A percentile compares a stretch with the other conserved stretches of the same genome.
phyloP scores from a whole-genome alignment of 352 stramenopile genomes.

The Thalassiosira allenii region DNA sequence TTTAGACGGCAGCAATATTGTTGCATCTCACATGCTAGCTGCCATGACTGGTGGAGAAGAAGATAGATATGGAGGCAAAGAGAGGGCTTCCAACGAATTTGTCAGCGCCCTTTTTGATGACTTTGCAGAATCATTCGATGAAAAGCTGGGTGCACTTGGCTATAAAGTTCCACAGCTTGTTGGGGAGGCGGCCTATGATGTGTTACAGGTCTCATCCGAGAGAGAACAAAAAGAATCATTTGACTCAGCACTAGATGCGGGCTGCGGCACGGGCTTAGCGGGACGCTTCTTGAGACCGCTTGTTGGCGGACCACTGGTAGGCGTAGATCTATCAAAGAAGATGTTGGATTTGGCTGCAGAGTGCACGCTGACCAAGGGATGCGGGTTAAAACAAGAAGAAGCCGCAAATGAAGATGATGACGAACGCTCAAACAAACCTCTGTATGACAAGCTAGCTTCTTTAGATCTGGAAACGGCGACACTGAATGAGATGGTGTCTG shows the following conservation, averaged over 20 bases:
- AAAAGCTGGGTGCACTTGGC: conserved; percentile 68
- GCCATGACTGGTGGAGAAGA: conserved; percentile 31
- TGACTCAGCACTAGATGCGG: conserved; percentile 73
- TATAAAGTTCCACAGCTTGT: conserved; percentile 78
- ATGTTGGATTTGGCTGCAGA: conserved; percentile 77
- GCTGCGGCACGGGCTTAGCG: conserved; percentile 79
- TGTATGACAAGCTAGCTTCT: conserved; percentile 71
- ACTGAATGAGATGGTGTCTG: conserved; percentile 44
- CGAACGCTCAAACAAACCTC: conserved; percentile 28
- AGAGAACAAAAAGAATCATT: conserved; percentile 27
- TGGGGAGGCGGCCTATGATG: conserved; percentile 47
- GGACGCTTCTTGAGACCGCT: conserved; percentile 69
- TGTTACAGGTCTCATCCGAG: too few relatives aligned
- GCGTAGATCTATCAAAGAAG: conserved; percentile 77
- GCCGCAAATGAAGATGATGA: conserved; percentile 28
- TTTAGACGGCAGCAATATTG: conserved; percentile 51
- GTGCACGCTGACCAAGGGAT: conserved; percentile 65
- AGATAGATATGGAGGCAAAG: conserved; percentile 25
- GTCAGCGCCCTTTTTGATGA: conserved; percentile 81
- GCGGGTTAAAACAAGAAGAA: conserved; percentile 46
- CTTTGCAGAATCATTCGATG: conserved; percentile 83
- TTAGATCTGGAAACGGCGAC: conserved; percentile 75
- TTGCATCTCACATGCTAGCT: conserved; percentile 58
- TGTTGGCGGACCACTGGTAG: conserved; percentile 65
- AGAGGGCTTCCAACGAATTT: conserved; percentile 76